Base-by-base conservation (phyloP, 116 monocot genomes). In the Iris pallida region DNA sequence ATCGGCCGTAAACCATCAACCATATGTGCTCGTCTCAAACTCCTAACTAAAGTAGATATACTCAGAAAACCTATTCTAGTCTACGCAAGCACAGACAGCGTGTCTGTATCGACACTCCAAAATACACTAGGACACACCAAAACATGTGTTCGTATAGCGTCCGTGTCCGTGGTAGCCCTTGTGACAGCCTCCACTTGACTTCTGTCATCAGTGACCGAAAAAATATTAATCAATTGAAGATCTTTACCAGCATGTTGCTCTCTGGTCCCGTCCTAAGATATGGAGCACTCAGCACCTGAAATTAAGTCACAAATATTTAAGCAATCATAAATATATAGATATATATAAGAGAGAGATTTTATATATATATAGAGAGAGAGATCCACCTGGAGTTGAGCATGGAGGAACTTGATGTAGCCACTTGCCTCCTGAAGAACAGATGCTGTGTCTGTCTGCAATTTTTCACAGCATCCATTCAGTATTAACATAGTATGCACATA, bases 391-490 rank as follows among this genome's bases (percentile, higher is more conserved):
- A 90, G 69, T 65, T 90, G 90, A 42, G 89, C 90, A 55, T 94
- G 93, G 16, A 94, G 82, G 56, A 94, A 94, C 41, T 78, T 86
- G 65, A 94, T 94, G 66, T 94, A 94, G n/a, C 60, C 86, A 15
- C 78, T 74, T 45, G 90, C 84, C 68, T 94, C 93, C 19, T 76
- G 82, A 13, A 94, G 87, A 18, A 94, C 93, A 20, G 93, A 94
- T 60, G 93, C 93, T 0, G 93, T 94, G 54, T 94, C 93, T 8
- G 90, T 85, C 93, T 94, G 88, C 70, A 67, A 59, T 12, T 7
- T 20, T 53, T 13, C 41, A 4, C 16, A 66, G n/a, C 1, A 42
- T 42, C 53, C 43, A 57, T 52, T 53, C 6, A 54, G 9, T 20
- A 14, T 53, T 45, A 65, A 4, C 7, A 18, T 11, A 17, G 1